Base-by-base conservation (phyloP, 257 asterid species). In the Solanum clarkiae region DNA sequence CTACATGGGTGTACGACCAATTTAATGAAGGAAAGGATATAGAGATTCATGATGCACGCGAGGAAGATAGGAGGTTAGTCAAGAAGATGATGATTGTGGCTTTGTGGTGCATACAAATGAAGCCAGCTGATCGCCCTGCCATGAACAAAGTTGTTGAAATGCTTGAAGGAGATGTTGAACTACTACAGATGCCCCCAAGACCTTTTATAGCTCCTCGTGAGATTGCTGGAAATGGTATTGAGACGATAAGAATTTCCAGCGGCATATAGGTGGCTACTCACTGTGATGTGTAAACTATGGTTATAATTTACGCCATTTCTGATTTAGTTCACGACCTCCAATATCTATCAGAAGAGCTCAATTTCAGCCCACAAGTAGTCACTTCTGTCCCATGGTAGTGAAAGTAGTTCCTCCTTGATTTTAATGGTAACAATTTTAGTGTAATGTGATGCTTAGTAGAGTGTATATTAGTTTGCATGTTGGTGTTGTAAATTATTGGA, bases 21-120 rank as follows among this genome's bases (percentile, higher is more conserved):
- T 47, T 88, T 56, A 75, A 84, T 53, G 90, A 88, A 42, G 93
- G 91, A 40, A 84, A 87, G 68, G 89, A 84, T 42, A 63, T 90
- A 32, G 92, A 85, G 54, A 83, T 85, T 26, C 60, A 86, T 82
- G 86, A 83, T 42, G 90, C 42, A 29, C 86, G 42, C 2, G 86
- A 70, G 12, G 94, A 86, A 85, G 96, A 91, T 51, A 60, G 40
- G 32, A 91, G 29, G 84, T 79, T 92, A 90, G 86, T 91, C n/a
- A 91, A 86, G 86, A 92, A 93, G 86, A 90, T 90, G 93, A 85
- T 90, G 11, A 40, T 90, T 22, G 93, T 85, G 32, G 93, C 84
- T 5, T n/a, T 93, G 65, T 91, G 93, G 92, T 93, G 96, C 86
- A 93, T 93, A 84, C 96, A 90, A 51, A 88, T 88, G 82, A 89